A percentile compares a stretch with the other conserved stretches of the same genome.
Evolutionary conservation across 2,329 filamentous ascomycete species (phyloP).

Genomic region (Thielaviopsis ethacetica): DNA sequence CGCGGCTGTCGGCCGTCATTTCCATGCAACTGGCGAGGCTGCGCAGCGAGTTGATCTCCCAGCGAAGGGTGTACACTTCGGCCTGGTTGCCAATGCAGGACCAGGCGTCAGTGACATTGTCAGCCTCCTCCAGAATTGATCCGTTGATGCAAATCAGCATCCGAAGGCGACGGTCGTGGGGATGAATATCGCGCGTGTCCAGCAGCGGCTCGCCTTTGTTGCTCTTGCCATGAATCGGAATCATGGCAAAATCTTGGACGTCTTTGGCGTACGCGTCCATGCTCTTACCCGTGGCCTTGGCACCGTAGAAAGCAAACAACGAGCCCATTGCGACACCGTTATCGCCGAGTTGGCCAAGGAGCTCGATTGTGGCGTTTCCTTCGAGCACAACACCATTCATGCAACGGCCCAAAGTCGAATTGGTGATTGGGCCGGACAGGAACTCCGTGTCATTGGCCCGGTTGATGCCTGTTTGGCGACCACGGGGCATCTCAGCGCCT

Average conservation of each 20-base stretch:
- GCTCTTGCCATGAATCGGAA: slow-evolving; percentile 46
- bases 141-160: slow-evolving; percentile 74
- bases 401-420: slow-evolving; percentile 62
- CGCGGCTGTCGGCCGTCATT: slow-evolving; percentile 58
- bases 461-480: slow-evolving; percentile 10
- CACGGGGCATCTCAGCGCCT: slow-evolving; percentile 18
- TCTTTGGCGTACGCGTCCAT: slow-evolving; percentile 79
- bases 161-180: slow-evolving; percentile 52
- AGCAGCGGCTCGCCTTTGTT: slow-evolving; percentile 23
- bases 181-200: slow-evolving; percentile 33
- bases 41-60: slow-evolving; percentile 62
- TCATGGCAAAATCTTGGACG: slow-evolving; percentile 74
- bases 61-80: slow-evolving; percentile 71
- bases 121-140: slow-evolving; percentile 57
- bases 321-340: slow-evolving; percentile 67
- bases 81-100: slow-evolving; percentile 51
- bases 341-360: slow-evolving; percentile 66
- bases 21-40: slow-evolving; percentile 66
- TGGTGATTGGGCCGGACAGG: slow-evolving; percentile 60
- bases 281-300: slow-evolving; percentile 67
- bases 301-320: slow-evolving; percentile 82
- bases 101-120: slow-evolving; percentile 60
- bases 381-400: slow-evolving; percentile 65
- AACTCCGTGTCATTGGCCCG: slow-evolving; percentile 30
- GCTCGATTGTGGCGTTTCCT: slow-evolving; percentile 54